A percentile compares a stretch with the other conserved stretches of the same genome.
phyloP scores from a whole-genome alignment of 192 early-diverging fungal species.

The Backusella psychrophila region DNA sequence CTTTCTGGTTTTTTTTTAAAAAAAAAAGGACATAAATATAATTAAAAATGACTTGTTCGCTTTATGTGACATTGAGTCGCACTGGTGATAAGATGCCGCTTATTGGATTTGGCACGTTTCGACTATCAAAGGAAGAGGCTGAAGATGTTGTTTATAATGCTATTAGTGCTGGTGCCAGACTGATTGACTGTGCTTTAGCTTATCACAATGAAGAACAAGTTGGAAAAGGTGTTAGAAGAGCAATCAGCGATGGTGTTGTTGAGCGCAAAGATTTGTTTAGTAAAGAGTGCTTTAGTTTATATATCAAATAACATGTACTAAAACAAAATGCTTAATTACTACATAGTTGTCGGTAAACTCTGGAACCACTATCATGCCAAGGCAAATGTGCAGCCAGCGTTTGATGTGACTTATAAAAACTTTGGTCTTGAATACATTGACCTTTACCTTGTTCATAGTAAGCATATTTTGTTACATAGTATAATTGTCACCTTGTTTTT shows the following conservation, averaged over 20 bases:
- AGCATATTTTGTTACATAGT: background rate
- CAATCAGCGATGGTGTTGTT: conserved; percentile 32
- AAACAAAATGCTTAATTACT: background rate
- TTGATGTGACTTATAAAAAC: conserved; percentile 48
- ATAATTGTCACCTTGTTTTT: too few species aligned
- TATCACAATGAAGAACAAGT: background rate
- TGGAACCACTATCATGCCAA: conserved; percentile 62
- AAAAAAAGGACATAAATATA: background rate
- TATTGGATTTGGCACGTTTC: conserved; percentile 37
- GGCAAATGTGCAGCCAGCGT: conserved; percentile 51
- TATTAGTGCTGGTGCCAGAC: background rate
- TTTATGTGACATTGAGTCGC: background rate
- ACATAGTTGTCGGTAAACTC: conserved; percentile 39
- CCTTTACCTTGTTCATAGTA: conserved; percentile 68
- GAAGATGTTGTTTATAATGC: conserved; percentile 12
- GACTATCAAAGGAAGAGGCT: conserved; percentile 38
- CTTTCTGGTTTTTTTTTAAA: background rate
- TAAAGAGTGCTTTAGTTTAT: background rate
- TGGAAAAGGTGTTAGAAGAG: conserved; percentile 11
- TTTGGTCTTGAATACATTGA: conserved; percentile 60
- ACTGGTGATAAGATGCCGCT: background rate
- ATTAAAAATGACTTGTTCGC: background rate
- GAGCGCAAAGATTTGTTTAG: conserved; percentile 8
- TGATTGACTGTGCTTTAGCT: background rate
- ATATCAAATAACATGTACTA: background rate